phyloP scores from a whole-genome alignment of 768 basidiomycete genomes.

The Amanita rubescens region DNA sequence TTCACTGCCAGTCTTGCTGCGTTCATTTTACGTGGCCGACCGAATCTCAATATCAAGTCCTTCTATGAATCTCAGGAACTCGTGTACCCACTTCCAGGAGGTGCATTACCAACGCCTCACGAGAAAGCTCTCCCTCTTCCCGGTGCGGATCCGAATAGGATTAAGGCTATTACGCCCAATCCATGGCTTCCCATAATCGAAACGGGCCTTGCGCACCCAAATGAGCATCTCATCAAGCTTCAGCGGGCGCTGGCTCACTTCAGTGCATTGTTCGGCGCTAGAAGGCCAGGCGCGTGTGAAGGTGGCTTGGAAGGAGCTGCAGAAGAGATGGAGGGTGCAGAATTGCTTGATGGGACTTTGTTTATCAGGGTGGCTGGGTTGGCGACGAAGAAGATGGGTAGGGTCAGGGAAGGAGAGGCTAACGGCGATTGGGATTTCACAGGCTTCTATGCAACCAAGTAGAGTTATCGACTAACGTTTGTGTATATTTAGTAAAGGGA shows the following conservation, averaged over 20 bases:
- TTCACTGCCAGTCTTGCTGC: conserved; percentile 42
- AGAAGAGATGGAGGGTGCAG: conserved; percentile 40
- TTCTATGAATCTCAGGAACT: conserved; percentile 34
- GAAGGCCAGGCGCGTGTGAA: conserved; percentile 18
- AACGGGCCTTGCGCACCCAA: conserved; percentile 45
- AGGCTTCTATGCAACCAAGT: too few species aligned
- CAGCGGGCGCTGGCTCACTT: conserved; percentile 40
- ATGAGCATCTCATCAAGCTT: conserved; percentile 40
- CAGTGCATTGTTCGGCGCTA: conserved; percentile 34
- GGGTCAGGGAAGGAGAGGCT: conserved; percentile 29
- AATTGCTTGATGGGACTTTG: conserved; percentile 51
- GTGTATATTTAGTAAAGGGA: too few species aligned
- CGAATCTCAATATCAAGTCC: conserved; percentile 36
- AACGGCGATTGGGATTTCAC: not conserved
- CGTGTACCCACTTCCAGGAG: conserved; percentile 11
- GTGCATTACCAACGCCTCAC: conserved; percentile 18
- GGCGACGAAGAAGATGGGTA: conserved; percentile 35
- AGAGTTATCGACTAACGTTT: too few species aligned
- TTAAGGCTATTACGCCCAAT: conserved; percentile 35
- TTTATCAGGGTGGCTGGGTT: conserved; percentile 53
- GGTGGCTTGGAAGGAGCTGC: conserved; percentile 11
- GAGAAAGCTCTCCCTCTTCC: conserved; percentile 14
- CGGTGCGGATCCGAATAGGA: conserved; percentile 20
- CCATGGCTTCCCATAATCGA: conserved; percentile 54
- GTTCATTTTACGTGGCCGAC: conserved; percentile 54